Evolutionary conservation across 2,329 filamentous ascomycete species (phyloP).

Genomic region (Diaporthe sp.): DNA sequence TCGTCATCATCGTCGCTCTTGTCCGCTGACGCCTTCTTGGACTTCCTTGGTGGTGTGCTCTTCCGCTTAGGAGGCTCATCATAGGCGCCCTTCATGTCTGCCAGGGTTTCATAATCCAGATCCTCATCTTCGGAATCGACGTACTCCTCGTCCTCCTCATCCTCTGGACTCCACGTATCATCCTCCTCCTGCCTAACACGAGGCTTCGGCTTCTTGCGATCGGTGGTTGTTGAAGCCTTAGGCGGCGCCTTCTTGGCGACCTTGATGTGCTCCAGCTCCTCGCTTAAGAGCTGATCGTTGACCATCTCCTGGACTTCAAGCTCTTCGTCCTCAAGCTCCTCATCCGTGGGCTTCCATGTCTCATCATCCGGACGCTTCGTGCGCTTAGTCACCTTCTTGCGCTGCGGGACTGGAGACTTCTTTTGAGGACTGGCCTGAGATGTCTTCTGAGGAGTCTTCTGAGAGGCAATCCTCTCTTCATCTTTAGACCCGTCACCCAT

Average conservation of each 20-base stretch:
- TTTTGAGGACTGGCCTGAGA: neutral
- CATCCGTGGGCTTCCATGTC: slow-evolving; percentile 39
- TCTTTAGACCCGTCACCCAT: neutral
- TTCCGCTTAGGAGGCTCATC: slow-evolving; percentile 7
- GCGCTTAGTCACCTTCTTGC: slow-evolving; percentile 24
- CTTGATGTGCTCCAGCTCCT: slow-evolving; percentile 8
- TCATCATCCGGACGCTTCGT: slow-evolving; percentile 36
- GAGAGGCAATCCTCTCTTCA: neutral
- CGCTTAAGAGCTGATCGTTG: slow-evolving; percentile 31
- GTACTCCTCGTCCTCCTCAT: neutral
- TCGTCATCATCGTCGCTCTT: slow-evolving; percentile 20
- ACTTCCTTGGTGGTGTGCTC: slow-evolving; percentile 19
- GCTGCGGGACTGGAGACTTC: slow-evolving; percentile 14
- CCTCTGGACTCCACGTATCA: slow-evolving; percentile 30
- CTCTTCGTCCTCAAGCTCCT: slow-evolving; percentile 39
- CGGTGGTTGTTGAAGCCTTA: neutral
- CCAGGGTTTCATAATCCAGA: slow-evolving; percentile 21
- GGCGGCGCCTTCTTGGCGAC: neutral
- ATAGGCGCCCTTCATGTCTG: neutral
- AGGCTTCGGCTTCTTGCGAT: slow-evolving; percentile 5
- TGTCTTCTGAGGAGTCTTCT: neutral
- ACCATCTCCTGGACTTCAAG: slow-evolving; percentile 40
- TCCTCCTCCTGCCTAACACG: slow-evolving; percentile 26
- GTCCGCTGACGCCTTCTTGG: slow-evolving; percentile 26
- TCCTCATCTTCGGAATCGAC: slow-evolving; percentile 20